These are phyloP conservation scores for Tetrahymena borealis DNA, from an alignment of 73 alveolate species.

Conservation along the genomic window DNA sequence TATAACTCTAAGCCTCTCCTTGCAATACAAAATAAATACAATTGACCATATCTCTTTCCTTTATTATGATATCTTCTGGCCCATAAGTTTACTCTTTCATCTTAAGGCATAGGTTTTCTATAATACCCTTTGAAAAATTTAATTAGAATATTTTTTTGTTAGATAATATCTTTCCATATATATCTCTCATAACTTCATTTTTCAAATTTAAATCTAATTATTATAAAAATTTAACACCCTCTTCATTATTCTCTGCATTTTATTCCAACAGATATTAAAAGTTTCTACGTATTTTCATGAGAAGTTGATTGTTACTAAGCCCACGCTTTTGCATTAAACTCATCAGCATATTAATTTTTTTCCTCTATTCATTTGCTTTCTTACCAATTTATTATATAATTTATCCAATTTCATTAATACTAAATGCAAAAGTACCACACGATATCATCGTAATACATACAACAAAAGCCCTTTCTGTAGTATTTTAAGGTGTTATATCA, in stretches of 20 bases:
- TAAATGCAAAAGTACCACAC: constrained; percentile 20
- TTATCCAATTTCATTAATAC: constrained; percentile 18
- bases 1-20: neutral
- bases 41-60: neutral
- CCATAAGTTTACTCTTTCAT: neutral
- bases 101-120: neutral
- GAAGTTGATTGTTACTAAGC: neutral
- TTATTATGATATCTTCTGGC: neutral
- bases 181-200: constrained; percentile 1
- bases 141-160: neutral
- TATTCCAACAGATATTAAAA: neutral
- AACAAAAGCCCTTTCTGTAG: constrained; percentile 30
- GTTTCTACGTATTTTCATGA: neutral
- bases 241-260: neutral
- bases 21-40: neutral
- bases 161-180: neutral
- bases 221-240: neutral
- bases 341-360: neutral
- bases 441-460: constrained; percentile 17
- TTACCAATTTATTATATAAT: neutral
- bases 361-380: neutral
- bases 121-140: neutral
- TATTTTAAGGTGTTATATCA: constrained; percentile 35
- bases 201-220: neutral
- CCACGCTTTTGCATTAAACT: neutral